These are phyloP conservation scores for Cucumis sativus DNA, from an alignment of 306 rosid genomes.

Conservation along the genomic window Cucumber_9930_V3 NC_026655.2:13276001-13276500, in stretches of 20 bases:
- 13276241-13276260: too few species aligned
- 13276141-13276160: conserved; percentile 1
- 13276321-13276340: too few species aligned
- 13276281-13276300: too few species aligned
- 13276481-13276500: background rate
- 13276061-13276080: background rate
- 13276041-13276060: background rate
- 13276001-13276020: background rate
- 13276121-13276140: background rate
- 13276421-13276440: background rate
- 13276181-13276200: background rate
- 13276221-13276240: too few species aligned
- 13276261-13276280: too few species aligned
- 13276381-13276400: background rate
- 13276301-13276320: too few species aligned
- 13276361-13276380: too few species aligned
- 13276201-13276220: too few species aligned
- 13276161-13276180: background rate
- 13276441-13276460: background rate
- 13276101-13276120: background rate
- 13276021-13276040: background rate
- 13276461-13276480: background rate
- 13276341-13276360: too few species aligned
- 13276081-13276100: background rate
- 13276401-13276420: background rate